Evolutionary conservation across 768 basidiomycete genomes (phyloP), one percentile per base, ranked within the genome.

Genomic region (Termitomyces sp.): DNA sequence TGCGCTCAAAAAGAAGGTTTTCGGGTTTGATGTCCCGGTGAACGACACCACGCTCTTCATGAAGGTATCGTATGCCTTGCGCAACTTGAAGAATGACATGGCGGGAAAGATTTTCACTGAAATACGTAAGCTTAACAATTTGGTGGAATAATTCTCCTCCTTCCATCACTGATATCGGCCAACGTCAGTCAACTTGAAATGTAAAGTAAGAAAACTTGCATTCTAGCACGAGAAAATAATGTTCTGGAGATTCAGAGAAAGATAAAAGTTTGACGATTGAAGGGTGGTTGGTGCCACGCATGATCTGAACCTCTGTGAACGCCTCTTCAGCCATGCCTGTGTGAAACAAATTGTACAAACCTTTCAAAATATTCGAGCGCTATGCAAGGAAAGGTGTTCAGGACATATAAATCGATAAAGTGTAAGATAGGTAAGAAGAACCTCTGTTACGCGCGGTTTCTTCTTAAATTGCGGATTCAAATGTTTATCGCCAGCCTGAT

Each of bases 21-120:
- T 98, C 97, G 1, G 97, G 97, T 69, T 99, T 99, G 78, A 99
- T 99, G 68, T 99, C 97, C 36, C 97, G 92, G 70, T 99, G 97
- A 2, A 98, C 95, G 31, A 99, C 94, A 10, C 97, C 97, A 20
- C 93, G 87, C 70, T 98, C 97, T 70, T 98, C 95, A 69, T 99
- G 97, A 8, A 99, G 81, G 72, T 98, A 92, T 26, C 90, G 85
- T 47, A 99, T 98, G 20, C 92, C 97, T 16, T 92, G 82, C 0
- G 92, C 93, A 26, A 97, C 94, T 73, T 99, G 97, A 0, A 97
- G 76, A 64, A 99, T 98, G 65, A 98, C 95, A 69, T 98, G 97
- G 12, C 95, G 87, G 5, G 97, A 83, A n/a, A 99, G 87, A 57
- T 90, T 92, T 73, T 99, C 97, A 71, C 90, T 93, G 71, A 99